Base-by-base conservation (phyloP, 768 basidiomycete species). In the Porphyrellus cyaneotinctus region DNA sequence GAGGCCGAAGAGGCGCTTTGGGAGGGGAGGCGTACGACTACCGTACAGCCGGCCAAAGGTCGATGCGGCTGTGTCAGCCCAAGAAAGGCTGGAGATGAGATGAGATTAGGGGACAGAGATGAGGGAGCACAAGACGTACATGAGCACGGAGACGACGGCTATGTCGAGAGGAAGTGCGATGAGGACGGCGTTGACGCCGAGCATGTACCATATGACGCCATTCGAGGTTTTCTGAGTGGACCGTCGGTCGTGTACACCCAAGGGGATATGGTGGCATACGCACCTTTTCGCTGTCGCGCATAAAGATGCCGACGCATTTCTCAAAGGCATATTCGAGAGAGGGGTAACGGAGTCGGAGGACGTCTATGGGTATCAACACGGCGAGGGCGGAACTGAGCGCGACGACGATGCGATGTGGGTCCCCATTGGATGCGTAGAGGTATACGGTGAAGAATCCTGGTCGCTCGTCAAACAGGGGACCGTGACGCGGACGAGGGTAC, bases 51-150 rank as follows among this genome's bases (percentile, higher is more conserved):
- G 83, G 39, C 94, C 94, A 58, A 95, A 75, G 13, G 91, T 95
- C 11, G 94, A 95, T 6, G 94, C 94, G 17, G 92, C 84, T 2
- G 94, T 95, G 69, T 97, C 94, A 0, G 91, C 93, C 94, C 94
- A 97, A 30, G 92, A 93, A 43, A 97, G 83, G 56, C 93, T 95
- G 61, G 20, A 38, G 37, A 38, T 20, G 18, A 20, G 39, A 44
- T 13, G 18, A 32, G 20, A 11, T 4, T 3, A 6, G 30, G 18
- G 26, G 42, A 23, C 7, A 5, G 13, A 18, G 26, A 44, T 4
- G 42, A 10, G 12, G n/a, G n/a, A n/a, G n/a, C n/a, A n/a, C 13
- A 37, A 9, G 10, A 77, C 88, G 61, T 66, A 90, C 93, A 93
- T 91, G 58, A 95, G 78, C 58, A 97, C 87, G 8, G 92, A 80